phyloP scores from a whole-genome alignment of 108 stramenopile species.

The Chaetoceros tenuissimus region DNA sequence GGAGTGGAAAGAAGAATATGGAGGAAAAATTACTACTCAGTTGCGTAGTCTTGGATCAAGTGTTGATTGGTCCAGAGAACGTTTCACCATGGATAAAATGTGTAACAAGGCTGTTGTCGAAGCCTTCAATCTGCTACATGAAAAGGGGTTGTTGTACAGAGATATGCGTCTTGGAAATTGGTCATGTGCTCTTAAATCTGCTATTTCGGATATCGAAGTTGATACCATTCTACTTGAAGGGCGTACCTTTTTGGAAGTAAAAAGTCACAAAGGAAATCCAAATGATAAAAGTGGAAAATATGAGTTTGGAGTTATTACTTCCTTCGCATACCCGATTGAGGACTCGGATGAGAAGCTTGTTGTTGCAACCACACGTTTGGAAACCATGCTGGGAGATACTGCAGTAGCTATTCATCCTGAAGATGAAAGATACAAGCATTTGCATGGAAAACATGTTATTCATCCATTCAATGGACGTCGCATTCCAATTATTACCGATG shows the following conservation, averaged over 20 bases:
- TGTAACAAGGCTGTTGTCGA: slow-evolving; percentile 88
- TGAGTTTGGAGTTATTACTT: slow-evolving; percentile 95
- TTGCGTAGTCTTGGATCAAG: slow-evolving; percentile 81
- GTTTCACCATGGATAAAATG: slow-evolving; percentile 99
- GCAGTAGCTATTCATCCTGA: slow-evolving; percentile 98
- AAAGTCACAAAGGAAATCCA: slow-evolving; percentile 90
- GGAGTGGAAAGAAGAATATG: slow-evolving; percentile 98
- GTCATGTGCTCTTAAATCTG: slow-evolving; percentile 95
- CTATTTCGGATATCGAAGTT: slow-evolving; percentile 98
- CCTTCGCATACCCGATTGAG: slow-evolving; percentile 95
- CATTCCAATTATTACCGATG: slow-evolving; percentile 93
- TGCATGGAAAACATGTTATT: slow-evolving; percentile 91
- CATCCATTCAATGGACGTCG: slow-evolving; percentile 95
- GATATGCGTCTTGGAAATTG: slow-evolving; percentile 95
- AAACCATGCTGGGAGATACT: slow-evolving; percentile 99
- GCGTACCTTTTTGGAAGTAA: slow-evolving; percentile 86
- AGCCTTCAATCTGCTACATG: slow-evolving; percentile 90
- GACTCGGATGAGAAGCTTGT: slow-evolving; percentile 86
- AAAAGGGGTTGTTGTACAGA: slow-evolving; percentile 93
- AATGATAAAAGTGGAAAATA: slow-evolving; percentile 88
- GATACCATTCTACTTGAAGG: slow-evolving; percentile 93
- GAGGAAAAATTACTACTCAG: slow-evolving; percentile 85
- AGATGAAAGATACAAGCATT: slow-evolving; percentile 93
- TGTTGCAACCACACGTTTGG: slow-evolving; percentile 98
- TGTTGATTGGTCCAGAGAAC: slow-evolving; percentile 95